Conservation (phyloP, 1,139 yeast species). For the Scheffersomyces illinoinensis region DNA sequence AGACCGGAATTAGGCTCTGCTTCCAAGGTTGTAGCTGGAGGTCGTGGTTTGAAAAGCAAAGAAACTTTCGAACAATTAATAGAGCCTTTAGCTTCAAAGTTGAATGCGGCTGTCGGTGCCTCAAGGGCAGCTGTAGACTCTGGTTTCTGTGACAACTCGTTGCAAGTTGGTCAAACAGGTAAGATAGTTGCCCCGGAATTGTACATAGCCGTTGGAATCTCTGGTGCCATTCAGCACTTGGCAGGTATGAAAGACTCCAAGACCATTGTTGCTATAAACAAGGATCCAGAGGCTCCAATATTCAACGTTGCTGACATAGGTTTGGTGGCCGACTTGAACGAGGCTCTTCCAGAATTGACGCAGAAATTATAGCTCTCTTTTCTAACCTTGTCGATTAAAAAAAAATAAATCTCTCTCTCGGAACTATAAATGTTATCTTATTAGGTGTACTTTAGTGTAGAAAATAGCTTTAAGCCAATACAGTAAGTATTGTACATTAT, state of each 20-base stretch:
- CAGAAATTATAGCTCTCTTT: slow-evolving; percentile 49
- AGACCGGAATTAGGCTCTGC: slow-evolving; percentile 94
- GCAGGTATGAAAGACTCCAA: slow-evolving; percentile 99
- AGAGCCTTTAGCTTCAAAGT: slow-evolving; percentile 80
- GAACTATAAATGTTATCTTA: no score
- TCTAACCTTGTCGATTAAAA: not conserved
- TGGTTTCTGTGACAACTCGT: slow-evolving; percentile 94
- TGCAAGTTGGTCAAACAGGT: slow-evolving; percentile 98
- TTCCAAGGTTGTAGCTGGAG: slow-evolving; percentile 80
- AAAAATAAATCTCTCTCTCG: not conserved
- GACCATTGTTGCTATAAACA: slow-evolving; percentile 90
- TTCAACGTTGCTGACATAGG: slow-evolving; percentile 91
- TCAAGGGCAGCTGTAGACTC: slow-evolving; percentile 98
- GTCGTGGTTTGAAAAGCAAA: slow-evolving; percentile 89
- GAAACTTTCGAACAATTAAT: slow-evolving; percentile 79
- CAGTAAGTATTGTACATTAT: no score
- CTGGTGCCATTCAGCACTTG: slow-evolving; percentile 97
- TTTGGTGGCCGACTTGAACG: slow-evolving; percentile 84
- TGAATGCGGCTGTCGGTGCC: slow-evolving; percentile 95
- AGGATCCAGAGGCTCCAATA: slow-evolving; percentile 92
- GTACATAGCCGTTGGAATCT: slow-evolving; percentile 88
- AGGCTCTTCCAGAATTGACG: slow-evolving; percentile 84
- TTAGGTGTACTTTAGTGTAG: not conserved
- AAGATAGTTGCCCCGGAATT: slow-evolving; percentile 96
- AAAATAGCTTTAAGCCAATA: no score